phyloP scores from a whole-genome alignment of 495 filamentous ascomycete genomes.

The Pyrenula aspistea region DNA sequence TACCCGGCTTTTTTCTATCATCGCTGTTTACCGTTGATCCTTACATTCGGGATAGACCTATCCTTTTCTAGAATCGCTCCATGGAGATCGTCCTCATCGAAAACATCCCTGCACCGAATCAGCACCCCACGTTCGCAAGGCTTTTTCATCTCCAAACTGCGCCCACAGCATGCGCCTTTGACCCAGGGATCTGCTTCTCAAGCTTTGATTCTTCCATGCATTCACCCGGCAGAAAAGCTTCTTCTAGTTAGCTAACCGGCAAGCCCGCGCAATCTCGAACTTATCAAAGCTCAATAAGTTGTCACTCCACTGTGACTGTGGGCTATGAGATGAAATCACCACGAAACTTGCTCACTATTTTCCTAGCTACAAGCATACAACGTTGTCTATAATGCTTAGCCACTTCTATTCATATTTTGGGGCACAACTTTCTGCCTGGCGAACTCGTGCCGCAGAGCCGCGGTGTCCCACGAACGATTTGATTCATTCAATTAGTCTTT shows the following conservation, averaged over 20 bases:
- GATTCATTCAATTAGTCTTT: background rate
- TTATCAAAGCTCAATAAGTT: background rate
- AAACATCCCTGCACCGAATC: background rate
- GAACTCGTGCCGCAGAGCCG: background rate
- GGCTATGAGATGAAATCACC: background rate
- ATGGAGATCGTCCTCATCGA: background rate
- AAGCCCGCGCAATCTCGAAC: background rate
- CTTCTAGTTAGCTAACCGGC: background rate
- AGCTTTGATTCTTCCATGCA: background rate
- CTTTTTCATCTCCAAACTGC: background rate
- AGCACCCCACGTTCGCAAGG: background rate
- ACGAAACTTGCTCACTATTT: background rate
- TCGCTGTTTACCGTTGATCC: no score
- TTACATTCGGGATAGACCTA: no score
- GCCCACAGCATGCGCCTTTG: background rate
- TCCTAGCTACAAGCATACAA: background rate
- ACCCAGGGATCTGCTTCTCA: background rate
- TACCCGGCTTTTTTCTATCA: no score
- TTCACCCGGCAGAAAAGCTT: background rate
- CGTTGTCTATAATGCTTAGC: background rate
- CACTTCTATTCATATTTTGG: background rate
- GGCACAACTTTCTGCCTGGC: no score
- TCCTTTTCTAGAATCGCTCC: background rate
- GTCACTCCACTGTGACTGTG: background rate
- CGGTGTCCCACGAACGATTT: background rate